Base-by-base conservation (phyloP, 345 rosid species). In the Garcia nutans region DNA sequence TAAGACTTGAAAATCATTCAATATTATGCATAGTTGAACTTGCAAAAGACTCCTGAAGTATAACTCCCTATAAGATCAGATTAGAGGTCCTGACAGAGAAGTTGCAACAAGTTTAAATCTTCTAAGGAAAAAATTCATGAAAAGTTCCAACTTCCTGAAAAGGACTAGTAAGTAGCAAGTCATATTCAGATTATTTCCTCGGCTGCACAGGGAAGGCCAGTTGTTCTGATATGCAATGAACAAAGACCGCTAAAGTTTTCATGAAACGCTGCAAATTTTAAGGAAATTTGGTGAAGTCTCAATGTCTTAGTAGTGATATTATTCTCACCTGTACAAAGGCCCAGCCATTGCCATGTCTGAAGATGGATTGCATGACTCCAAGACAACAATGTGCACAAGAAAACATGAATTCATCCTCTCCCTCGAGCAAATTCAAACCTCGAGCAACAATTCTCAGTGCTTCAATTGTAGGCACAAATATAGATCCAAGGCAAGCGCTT, bases 371-470 rank as follows among this genome's bases (percentile, higher is more conserved):
- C 97, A 96, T 91, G 70, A 93, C 87, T 45, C 68, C 76, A 50
- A 96, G 99, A 73, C 99, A 93, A 68, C 98, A 96, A 78, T 92
- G 93, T n/a, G 99, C 99, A 68, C 99, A 96, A 55, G 95, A 96
- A 78, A 92, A 96, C 97, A 93, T 89, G 88, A 93, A 96, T 84
- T 96, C 99, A 56, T 93, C 99, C 82, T 96, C 98, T 78, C 99
- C 99, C 68, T 89, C 91, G 0, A 96, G 97, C 88, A 96, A 85
- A 81, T 91, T 93, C 86, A 93, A 67, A 17, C 89, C 94, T 71
- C 98, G 86, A 47, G 97, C 98, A 6, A 96, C 50, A 41, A 96
- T 89, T 76, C 99, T 88, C 56, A 96, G 70, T 1, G 94, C 93
- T 87, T 96, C 99, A 57, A 96, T 96, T 0, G 97, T 3, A 0